A percentile compares a stretch with the other conserved stretches of the same genome.
Evolutionary conservation across 139 green algal genomes (phyloP).

Genomic region (Zygnema circumcarinatum): DNA sequence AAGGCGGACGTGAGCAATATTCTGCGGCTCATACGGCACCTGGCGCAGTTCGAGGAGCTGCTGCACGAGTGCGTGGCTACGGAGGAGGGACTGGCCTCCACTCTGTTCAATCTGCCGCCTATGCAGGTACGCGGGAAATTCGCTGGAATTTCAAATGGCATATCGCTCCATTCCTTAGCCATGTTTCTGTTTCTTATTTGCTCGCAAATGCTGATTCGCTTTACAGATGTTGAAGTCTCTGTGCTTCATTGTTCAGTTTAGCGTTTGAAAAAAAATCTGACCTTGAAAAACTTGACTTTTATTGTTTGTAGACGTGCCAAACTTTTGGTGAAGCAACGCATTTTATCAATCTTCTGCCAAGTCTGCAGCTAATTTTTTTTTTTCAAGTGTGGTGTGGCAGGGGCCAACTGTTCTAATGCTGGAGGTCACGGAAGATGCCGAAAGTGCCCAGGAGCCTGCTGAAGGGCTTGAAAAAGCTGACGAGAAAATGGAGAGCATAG

Average conservation of each 20-base stretch:
- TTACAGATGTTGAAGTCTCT: background rate
- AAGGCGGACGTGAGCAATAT: background rate
- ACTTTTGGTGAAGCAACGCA: too few relatives aligned
- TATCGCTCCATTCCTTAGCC: too few relatives aligned
- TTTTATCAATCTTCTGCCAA: too few relatives aligned
- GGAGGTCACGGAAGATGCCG: slow-evolving; percentile 8
- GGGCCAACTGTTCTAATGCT: slow-evolving; percentile 18
- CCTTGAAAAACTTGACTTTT: background rate
- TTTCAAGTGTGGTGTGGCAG: background rate
- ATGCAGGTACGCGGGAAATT: too few relatives aligned
- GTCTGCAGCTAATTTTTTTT: too few relatives aligned
- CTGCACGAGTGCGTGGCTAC: slow-evolving; percentile 1
- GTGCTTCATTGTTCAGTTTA: background rate
- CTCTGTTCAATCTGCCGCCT: background rate
- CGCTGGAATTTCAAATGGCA: too few relatives aligned
- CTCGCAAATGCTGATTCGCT: background rate
- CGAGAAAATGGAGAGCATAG: background rate
- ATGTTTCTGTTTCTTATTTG: too few relatives aligned
- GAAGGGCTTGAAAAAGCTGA: slow-evolving; percentile 2
- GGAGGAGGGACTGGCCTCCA: background rate
- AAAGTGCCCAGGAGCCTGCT: background rate
- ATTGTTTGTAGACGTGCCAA: too few relatives aligned
- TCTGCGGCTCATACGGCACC: background rate
- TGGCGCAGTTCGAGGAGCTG: slow-evolving; percentile 13
- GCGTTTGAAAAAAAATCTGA: background rate